Percentiles rank a stretch among this genome's conserved stretches.
phyloP scores from a whole-genome alignment of 169 alveolate species.

The Plasmodium chabaudi region DNA sequence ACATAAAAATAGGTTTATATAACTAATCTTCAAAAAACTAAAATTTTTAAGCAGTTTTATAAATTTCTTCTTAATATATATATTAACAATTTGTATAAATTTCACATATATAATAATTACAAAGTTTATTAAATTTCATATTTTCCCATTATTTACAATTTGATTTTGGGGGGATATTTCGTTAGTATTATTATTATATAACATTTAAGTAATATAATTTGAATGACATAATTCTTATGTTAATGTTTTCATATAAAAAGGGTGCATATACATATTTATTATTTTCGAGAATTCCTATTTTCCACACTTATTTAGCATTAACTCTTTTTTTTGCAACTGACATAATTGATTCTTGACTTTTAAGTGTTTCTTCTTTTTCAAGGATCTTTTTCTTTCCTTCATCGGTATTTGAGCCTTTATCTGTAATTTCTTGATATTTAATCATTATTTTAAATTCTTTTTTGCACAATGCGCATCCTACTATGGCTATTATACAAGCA shows the following conservation, averaged over 20 bases:
- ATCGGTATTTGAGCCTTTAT: constrained; percentile 13
- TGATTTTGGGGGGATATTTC: not conserved
- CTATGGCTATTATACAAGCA: constrained; percentile 83
- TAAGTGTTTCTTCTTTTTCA: constrained; percentile 34
- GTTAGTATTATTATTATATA: too few relatives aligned
- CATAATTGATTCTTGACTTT: constrained; percentile 25
- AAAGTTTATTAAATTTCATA: not conserved
- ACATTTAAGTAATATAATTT: too few relatives aligned
- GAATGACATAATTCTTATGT: too few relatives aligned
- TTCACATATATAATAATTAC: not conserved
- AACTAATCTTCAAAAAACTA: not conserved
- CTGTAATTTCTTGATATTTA: constrained; percentile 74
- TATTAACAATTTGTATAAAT: not conserved
- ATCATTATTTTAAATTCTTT: constrained; percentile 66
- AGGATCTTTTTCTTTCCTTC: constrained; percentile 24
- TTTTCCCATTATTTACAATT: not conserved
- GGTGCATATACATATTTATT: not conserved
- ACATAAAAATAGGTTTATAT: not conserved
- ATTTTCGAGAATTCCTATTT: not conserved
- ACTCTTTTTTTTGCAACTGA: constrained; percentile 52
- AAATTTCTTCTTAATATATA: not conserved
- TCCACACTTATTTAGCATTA: not conserved
- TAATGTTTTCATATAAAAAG: too few relatives aligned
- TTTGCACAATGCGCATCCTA: constrained; percentile 74
- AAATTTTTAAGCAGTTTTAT: not conserved